Percentiles rank a stretch among this genome's conserved stretches.
These are phyloP conservation scores for Dendrobium huoshanense DNA, from an alignment of 106 monocot species.

Conservation along the genomic window DNA sequence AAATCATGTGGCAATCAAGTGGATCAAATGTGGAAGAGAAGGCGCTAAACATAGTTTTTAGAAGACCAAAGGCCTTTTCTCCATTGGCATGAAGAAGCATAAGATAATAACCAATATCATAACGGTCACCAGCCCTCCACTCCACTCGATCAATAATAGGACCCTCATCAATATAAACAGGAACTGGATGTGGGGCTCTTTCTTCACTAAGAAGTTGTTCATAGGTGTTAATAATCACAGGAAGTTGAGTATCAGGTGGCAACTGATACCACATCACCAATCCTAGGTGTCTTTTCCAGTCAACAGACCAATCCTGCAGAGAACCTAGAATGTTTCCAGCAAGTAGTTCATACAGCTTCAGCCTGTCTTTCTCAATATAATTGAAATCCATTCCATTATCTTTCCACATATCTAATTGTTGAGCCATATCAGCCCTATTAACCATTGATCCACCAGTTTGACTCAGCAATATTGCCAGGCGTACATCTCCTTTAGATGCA, in stretches of 20 bases:
- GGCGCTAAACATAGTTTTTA: constrained; percentile 92
- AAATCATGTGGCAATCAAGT: constrained; percentile 97
- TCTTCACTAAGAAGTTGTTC: constrained; percentile 75
- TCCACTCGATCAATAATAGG: constrained; percentile 47
- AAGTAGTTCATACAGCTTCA: constrained; percentile 81
- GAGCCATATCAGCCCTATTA: constrained; percentile 75
- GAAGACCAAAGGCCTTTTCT: constrained; percentile 32
- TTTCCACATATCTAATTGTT: constrained; percentile 78
- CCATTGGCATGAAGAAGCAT: constrained; percentile 94
- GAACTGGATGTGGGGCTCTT: constrained; percentile 83
- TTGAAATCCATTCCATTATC: constrained; percentile 82
- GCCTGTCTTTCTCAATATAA: constrained; percentile 70
- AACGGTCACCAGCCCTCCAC: constrained; percentile 61
- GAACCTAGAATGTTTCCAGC: constrained; percentile 80
- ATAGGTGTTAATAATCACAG: constrained; percentile 61
- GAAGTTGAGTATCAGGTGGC: constrained; percentile 67
- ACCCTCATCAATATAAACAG: constrained; percentile 89
- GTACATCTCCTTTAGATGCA: constrained; percentile 81
- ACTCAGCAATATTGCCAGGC: constrained; percentile 72
- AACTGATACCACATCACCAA: constrained; percentile 90
- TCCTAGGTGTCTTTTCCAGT: constrained; percentile 92
- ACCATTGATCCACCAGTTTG: constrained; percentile 84
- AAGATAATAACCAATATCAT: constrained; percentile 89
- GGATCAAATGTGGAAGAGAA: constrained; percentile 85
- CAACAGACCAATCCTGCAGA: constrained; percentile 46